A percentile compares a stretch with the other conserved stretches of the same genome.
Evolutionary conservation across 2,329 filamentous ascomycete species (phyloP).

Genomic region (Sporothrix pseudoabietina): DNA sequence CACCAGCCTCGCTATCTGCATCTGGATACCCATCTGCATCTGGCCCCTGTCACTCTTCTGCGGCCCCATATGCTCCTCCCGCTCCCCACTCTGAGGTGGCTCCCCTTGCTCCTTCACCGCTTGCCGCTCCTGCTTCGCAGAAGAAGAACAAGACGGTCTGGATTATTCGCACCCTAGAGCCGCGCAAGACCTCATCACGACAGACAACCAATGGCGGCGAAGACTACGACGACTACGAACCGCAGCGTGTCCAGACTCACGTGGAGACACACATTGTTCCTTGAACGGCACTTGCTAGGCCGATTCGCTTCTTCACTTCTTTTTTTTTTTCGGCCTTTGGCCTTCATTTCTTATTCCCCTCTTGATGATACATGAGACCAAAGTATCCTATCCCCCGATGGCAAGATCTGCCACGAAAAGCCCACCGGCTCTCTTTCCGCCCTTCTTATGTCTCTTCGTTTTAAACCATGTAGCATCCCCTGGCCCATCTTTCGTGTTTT

Average conservation of each 20-base stretch:
- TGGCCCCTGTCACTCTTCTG: background rate
- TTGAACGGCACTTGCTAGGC: background rate
- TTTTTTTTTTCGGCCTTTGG: background rate
- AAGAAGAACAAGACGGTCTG: constrained; percentile 34
- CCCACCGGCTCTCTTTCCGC: background rate
- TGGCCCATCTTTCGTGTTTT: background rate
- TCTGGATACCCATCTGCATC: background rate
- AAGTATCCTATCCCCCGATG: background rate
- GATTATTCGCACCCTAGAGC: constrained; percentile 33
- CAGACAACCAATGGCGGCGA: constrained; percentile 10
- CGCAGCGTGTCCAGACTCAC: constrained; percentile 32
- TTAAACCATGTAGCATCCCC: background rate
- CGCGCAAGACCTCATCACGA: constrained; percentile 27
- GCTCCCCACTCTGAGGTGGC: background rate
- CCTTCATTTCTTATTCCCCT: background rate
- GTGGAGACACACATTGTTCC: constrained; percentile 31
- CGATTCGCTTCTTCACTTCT: background rate
- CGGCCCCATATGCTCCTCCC: background rate
- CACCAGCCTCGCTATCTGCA: background rate
- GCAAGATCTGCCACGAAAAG: background rate
- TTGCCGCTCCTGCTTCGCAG: background rate
- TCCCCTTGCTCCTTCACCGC: constrained; percentile 10
- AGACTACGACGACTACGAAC: constrained; percentile 29
- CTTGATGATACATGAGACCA: background rate
- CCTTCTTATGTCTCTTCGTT: background rate